Conservation (phyloP, 2,329 filamentous ascomycete genomes). For the Didymella keratinophila region DNA sequence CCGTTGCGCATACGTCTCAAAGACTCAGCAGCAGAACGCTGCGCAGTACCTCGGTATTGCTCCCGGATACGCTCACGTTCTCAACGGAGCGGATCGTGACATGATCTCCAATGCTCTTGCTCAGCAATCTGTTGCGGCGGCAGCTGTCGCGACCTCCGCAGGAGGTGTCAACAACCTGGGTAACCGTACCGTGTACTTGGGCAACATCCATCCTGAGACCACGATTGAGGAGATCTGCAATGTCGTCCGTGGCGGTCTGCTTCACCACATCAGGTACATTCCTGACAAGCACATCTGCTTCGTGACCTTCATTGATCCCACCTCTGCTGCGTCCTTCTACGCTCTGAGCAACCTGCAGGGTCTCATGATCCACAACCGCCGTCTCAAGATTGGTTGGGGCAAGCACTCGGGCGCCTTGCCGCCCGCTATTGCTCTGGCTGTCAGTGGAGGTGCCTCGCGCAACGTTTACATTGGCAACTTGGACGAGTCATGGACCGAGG, state of each 20-base stretch:
- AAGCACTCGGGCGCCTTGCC: slow-evolving; percentile 98
- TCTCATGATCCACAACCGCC: slow-evolving; percentile 98
- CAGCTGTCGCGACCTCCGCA: slow-evolving; percentile 93
- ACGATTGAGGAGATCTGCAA: slow-evolving; percentile 99
- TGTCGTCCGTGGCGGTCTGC: slow-evolving; percentile 90
- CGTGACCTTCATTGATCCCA: slow-evolving; percentile 98
- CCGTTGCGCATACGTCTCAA: slow-evolving; percentile 96
- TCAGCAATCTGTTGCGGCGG: slow-evolving; percentile 96
- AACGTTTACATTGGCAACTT: slow-evolving; percentile 99
- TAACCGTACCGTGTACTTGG: slow-evolving; percentile 96
- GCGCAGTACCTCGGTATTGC: slow-evolving; percentile 98
- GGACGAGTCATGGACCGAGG: slow-evolving; percentile 96
- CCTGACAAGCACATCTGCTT: slow-evolving; percentile 99
- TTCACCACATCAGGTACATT: slow-evolving; percentile 99
- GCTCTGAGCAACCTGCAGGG: slow-evolving; percentile 97
- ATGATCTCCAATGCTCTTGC: slow-evolving; percentile 95
- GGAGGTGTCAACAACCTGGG: slow-evolving; percentile 97
- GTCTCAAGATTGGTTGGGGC: slow-evolving; percentile 98
- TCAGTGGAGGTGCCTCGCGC: slow-evolving; percentile 94
- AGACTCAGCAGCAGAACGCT: slow-evolving; percentile 99
- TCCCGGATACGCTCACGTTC: slow-evolving; percentile 92
- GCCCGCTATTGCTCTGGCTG: slow-evolving; percentile 92
- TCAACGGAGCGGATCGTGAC: slow-evolving; percentile 95
- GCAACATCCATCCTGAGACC: slow-evolving; percentile 98
- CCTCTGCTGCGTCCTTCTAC: slow-evolving; percentile 96